Evolutionary conservation across 2,329 filamentous ascomycete genomes (phyloP).

Genomic region (Herpotrichia juniperi): DNA sequence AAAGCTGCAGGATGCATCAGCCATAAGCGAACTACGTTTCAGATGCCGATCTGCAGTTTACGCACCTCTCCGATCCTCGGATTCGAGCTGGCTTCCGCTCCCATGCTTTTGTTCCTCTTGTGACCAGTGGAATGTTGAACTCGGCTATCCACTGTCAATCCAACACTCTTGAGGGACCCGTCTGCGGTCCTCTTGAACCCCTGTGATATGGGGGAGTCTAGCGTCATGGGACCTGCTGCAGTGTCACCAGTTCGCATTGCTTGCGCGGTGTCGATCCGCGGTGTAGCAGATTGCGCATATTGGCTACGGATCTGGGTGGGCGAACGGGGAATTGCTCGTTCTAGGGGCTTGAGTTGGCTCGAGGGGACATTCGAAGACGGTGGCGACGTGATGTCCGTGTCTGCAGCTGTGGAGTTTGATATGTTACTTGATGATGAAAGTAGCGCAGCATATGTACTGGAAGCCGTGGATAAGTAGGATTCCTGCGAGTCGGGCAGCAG

Average conservation of each 20-base stretch:
- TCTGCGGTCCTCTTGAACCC: constrained; percentile 78
- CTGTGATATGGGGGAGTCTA: constrained; percentile 48
- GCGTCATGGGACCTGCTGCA: constrained; percentile 48
- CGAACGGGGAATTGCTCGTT: constrained; percentile 37
- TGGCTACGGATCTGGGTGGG: constrained; percentile 59
- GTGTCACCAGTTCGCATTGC: constrained; percentile 35
- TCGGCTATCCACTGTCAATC: constrained; percentile 17
- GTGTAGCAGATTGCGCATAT: constrained; percentile 20
- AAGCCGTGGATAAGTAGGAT: constrained; percentile 38
- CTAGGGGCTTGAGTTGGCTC: constrained; percentile 52
- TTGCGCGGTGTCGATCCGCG: constrained; percentile 33
- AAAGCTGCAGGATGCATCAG: constrained; percentile 61
- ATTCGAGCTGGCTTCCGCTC: constrained; percentile 67
- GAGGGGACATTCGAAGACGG: constrained; percentile 30
- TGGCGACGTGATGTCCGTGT: constrained; percentile 37
- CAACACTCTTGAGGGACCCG: constrained; percentile 65
- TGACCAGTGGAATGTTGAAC: constrained; percentile 55
- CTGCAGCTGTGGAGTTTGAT: constrained; percentile 35
- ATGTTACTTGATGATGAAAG: constrained; percentile 41
- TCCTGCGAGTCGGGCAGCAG: constrained; percentile 38
- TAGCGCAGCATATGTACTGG: constrained; percentile 41
- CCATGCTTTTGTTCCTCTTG: constrained; percentile 73
- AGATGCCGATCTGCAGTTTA: constrained; percentile 23
- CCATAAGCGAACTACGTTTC: constrained; percentile 14
- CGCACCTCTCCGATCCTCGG: constrained; percentile 77